Percentiles rank a stretch among this genome's conserved stretches.
Conservation (phyloP, 2,329 filamentous ascomycete genomes). For the Sordariomycetes sp. region DNA sequence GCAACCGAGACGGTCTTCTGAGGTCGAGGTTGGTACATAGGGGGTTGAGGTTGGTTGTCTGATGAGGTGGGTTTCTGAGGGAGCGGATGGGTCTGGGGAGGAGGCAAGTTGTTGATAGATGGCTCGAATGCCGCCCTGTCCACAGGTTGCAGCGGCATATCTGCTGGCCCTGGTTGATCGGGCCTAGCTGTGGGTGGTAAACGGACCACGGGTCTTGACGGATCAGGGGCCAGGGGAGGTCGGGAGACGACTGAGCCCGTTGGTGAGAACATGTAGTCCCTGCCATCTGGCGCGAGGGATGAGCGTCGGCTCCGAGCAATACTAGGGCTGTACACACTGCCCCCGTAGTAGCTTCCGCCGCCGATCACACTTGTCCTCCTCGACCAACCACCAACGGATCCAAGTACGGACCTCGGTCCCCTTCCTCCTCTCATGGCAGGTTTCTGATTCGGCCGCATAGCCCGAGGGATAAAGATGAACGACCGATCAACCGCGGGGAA, state of each 20-base stretch:
- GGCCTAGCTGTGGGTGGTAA: conserved; percentile 54
- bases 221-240: conserved; percentile 49
- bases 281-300: conserved; percentile 54
- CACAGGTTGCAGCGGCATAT: neutral
- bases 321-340: conserved; percentile 73
- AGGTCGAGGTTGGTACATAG: conserved; percentile 90
- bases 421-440: conserved; percentile 57
- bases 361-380: conserved; percentile 77
- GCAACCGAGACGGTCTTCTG: conserved; percentile 91
- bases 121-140: conserved; percentile 12
- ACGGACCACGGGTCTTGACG: conserved; percentile 64
- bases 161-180: conserved; percentile 9
- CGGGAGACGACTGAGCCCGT: conserved; percentile 68
- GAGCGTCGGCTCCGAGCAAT: conserved; percentile 82
- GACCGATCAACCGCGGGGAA: conserved; percentile 84
- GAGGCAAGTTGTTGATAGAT: conserved; percentile 41
- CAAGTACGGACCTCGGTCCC: conserved; percentile 62
- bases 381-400: conserved; percentile 55
- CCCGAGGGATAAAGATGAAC: conserved; percentile 95
- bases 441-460: conserved; percentile 87
- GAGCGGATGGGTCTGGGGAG: conserved; percentile 46
- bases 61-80: conserved; percentile 48
- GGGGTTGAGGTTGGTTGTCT: conserved; percentile 36
- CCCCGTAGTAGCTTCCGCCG: conserved; percentile 51
- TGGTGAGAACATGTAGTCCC: conserved; percentile 71